phyloP scores from a whole-genome alignment of 2,329 filamentous ascomycete genomes.

The Botrytis cinerea region DNA sequence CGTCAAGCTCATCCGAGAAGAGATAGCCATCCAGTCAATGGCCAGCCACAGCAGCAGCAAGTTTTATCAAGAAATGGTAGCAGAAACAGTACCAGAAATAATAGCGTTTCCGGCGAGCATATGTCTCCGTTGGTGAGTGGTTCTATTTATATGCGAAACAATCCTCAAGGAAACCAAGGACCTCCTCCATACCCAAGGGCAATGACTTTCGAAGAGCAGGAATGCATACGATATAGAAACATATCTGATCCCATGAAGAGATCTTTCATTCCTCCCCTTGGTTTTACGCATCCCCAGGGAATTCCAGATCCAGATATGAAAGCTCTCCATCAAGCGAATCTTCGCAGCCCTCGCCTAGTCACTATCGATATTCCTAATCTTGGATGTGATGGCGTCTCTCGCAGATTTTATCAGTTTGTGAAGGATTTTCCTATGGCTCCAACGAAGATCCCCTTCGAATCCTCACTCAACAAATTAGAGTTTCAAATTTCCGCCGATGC shows the following conservation, averaged over 20 bases:
- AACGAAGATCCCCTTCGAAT: constrained; percentile 33
- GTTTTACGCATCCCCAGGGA: constrained; percentile 42
- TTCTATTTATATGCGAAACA: not conserved
- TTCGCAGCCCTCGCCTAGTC: constrained; percentile 53
- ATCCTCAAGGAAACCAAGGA: not conserved
- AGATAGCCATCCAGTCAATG: constrained; percentile 25
- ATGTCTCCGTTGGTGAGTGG: not conserved
- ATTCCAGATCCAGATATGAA: constrained; percentile 49
- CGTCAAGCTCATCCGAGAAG: constrained; percentile 28
- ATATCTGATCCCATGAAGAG: constrained; percentile 29
- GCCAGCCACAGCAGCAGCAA: constrained; percentile 15
- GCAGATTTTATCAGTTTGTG: constrained; percentile 56
- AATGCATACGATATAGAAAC: constrained; percentile 42
- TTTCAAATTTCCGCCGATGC: constrained; percentile 38
- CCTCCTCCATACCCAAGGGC: constrained; percentile 1
- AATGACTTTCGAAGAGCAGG: constrained; percentile 9
- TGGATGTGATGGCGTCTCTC: constrained; percentile 34
- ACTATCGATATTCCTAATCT: constrained; percentile 29
- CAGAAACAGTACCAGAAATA: constrained; percentile 8
- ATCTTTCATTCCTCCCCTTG: constrained; percentile 44
- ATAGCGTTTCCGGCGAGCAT: constrained; percentile 19
- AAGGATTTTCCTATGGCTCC: constrained; percentile 54
- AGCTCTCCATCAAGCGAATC: constrained; percentile 60
- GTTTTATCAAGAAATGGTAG: constrained; percentile 24
- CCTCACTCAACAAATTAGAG: constrained; percentile 42